phyloP scores from a whole-genome alignment of 2,329 filamentous ascomycete genomes.

The Biscogniauxia mediterranea region DNA sequence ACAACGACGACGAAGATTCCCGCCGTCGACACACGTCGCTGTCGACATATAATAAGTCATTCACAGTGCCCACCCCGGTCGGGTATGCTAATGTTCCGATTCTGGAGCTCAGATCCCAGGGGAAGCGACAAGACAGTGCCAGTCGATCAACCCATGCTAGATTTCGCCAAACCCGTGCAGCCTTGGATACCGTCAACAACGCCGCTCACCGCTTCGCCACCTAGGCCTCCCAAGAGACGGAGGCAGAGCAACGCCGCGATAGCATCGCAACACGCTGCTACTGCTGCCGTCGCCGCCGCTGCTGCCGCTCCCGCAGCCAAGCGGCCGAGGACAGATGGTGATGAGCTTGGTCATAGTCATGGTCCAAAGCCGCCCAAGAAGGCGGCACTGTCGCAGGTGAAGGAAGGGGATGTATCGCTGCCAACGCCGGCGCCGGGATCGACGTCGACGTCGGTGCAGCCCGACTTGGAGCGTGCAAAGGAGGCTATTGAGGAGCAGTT shows the following conservation, averaged over 20 bases:
- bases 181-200: slow-evolving; percentile 32
- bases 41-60: slow-evolving; percentile 14
- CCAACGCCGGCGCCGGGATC: neutral
- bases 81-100: slow-evolving; percentile 59
- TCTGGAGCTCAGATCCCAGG: slow-evolving; percentile 58
- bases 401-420: slow-evolving; percentile 12
- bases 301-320: slow-evolving; percentile 37
- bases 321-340: slow-evolving; percentile 41
- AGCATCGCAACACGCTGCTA: slow-evolving; percentile 26
- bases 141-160: slow-evolving; percentile 41
- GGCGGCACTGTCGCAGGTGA: slow-evolving; percentile 24
- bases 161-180: slow-evolving; percentile 35
- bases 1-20: neutral
- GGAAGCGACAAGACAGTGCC: slow-evolving; percentile 53
- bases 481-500: slow-evolving; percentile 83
- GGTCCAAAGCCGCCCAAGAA: slow-evolving; percentile 32
- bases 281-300: slow-evolving; percentile 27
- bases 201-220: slow-evolving; percentile 23
- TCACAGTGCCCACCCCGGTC: slow-evolving; percentile 18
- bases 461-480: slow-evolving; percentile 54
- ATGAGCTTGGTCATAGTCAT: slow-evolving; percentile 18
- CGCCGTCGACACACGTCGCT: slow-evolving; percentile 2
- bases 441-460: slow-evolving; percentile 9
- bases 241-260: slow-evolving; percentile 35
- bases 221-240: slow-evolving; percentile 31